Conservation (phyloP, 768 basidiomycete species). For the Ramaria sp. region DNA sequence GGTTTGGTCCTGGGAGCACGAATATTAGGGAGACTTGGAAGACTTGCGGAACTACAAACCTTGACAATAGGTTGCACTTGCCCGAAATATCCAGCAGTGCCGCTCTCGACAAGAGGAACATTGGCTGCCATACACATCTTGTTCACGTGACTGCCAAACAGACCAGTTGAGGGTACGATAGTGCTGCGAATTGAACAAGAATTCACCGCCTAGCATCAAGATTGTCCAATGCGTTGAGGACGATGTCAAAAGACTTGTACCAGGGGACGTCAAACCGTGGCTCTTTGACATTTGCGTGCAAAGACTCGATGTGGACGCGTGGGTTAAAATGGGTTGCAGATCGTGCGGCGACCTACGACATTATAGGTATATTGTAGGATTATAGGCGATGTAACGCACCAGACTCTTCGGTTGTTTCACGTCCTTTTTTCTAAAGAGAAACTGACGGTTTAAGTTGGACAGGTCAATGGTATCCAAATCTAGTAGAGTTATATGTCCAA, state of each 20-base stretch:
- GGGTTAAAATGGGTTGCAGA: conserved; percentile 82
- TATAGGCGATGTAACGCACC: conserved; percentile 31
- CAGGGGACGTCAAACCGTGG: conserved; percentile 79
- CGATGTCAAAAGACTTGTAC: conserved; percentile 86
- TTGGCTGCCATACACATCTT: conserved; percentile 93
- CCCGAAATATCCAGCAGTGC: conserved; percentile 93
- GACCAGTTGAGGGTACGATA: neutral
- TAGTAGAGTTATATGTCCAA: conserved; percentile 83
- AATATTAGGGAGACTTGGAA: neutral
- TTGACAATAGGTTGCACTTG: conserved; percentile 92
- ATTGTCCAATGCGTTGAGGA: conserved; percentile 94
- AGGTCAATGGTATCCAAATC: conserved; percentile 98
- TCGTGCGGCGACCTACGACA: conserved; percentile 62
- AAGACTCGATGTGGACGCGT: conserved; percentile 73
- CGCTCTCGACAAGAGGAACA: conserved; percentile 89
- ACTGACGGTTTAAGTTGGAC: conserved; percentile 94
- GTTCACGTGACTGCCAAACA: conserved; percentile 74
- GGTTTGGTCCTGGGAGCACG: neutral
- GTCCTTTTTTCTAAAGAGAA: conserved; percentile 93
- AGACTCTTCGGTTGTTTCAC: conserved; percentile 94
- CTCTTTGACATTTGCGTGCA: conserved; percentile 95
- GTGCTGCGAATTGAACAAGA: neutral
- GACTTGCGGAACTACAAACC: conserved; percentile 29
- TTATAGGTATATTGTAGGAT: neutral
- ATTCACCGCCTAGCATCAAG: conserved; percentile 46